Conservation (phyloP, 2,329 filamentous ascomycete genomes). For the Berkeleyomyces basicola region DNA sequence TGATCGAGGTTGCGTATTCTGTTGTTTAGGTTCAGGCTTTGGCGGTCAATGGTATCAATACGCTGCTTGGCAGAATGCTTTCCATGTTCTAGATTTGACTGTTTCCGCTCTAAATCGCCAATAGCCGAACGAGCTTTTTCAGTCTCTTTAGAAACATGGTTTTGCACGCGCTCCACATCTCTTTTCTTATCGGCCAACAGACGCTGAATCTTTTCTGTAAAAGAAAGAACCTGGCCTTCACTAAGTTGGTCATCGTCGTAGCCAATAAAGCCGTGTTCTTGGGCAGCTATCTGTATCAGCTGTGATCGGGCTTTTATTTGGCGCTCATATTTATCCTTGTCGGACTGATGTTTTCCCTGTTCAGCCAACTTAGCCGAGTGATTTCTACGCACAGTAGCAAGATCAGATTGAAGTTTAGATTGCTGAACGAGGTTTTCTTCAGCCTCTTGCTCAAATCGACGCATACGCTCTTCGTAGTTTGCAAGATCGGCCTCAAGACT, state of each 20-base stretch:
- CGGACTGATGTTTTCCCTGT: constrained; percentile 64
- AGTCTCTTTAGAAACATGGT: constrained; percentile 57
- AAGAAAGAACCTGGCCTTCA: constrained; percentile 55
- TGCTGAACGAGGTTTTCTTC: constrained; percentile 48
- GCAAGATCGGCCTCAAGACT: constrained; percentile 55
- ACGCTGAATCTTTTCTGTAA: constrained; percentile 62
- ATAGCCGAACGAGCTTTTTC: constrained; percentile 56
- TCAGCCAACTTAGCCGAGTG: constrained; percentile 42
- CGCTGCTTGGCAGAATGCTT: constrained; percentile 58
- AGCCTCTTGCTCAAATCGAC: constrained; percentile 45
- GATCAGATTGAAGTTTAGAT: constrained; percentile 39
- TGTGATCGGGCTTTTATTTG: constrained; percentile 55
- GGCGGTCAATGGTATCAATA: constrained; percentile 57
- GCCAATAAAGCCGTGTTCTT: constrained; percentile 62
- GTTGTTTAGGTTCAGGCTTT: constrained; percentile 46
- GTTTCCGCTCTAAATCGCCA: constrained; percentile 56
- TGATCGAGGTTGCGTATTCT: constrained; percentile 57
- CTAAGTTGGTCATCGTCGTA: constrained; percentile 59
- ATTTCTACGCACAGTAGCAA: constrained; percentile 28
- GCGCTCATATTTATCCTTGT: constrained; percentile 73
- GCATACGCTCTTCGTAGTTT: constrained; percentile 62
- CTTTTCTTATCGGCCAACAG: constrained; percentile 63
- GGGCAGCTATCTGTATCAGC: constrained; percentile 63
- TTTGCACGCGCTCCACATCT: constrained; percentile 56
- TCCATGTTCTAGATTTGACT: constrained; percentile 54